Conservation (phyloP, 305 asterid genomes). For the Plantago rigida region DNA sequence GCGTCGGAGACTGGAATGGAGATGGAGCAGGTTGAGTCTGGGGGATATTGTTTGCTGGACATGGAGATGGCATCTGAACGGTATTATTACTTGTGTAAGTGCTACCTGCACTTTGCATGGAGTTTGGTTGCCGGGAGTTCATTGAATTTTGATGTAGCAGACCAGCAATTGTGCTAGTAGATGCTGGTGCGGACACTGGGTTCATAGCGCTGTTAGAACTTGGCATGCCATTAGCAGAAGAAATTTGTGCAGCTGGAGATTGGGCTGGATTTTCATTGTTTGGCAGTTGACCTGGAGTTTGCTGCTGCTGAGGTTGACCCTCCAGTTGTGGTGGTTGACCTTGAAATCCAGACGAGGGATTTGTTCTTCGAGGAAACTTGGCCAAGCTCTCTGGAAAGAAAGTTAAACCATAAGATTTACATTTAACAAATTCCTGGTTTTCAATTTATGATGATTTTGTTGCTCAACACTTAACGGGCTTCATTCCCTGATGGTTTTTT, state of each 20-base stretch:
- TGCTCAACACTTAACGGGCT: not conserved
- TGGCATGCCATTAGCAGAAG: constrained; percentile 33
- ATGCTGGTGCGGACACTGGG: constrained; percentile 33
- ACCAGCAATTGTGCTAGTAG: constrained; percentile 37
- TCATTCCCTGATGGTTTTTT: not conserved
- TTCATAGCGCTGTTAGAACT: constrained; percentile 31
- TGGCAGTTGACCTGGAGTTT: constrained; percentile 35
- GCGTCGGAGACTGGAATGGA: constrained; percentile 48
- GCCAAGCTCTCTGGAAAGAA: constrained; percentile 61
- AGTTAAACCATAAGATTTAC: constrained; percentile 1
- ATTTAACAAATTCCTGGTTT: not conserved
- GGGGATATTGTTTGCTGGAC: constrained; percentile 41
- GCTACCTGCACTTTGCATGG: constrained; percentile 33
- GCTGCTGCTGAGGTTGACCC: constrained; percentile 43
- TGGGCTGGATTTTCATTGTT: constrained; percentile 42
- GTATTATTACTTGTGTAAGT: constrained; percentile 37
- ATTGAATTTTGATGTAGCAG: constrained; percentile 64
- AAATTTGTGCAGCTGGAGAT: constrained; percentile 36
- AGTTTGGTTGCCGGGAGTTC: constrained; percentile 50
- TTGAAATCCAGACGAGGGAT: constrained; percentile 47
- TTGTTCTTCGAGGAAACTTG: constrained; percentile 68
- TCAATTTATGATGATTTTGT: not conserved
- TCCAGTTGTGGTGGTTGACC: constrained; percentile 55
- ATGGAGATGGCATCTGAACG: constrained; percentile 56
- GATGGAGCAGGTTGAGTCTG: constrained; percentile 47